Evolutionary conservation across 2,329 filamentous ascomycete species (phyloP).

Genomic region (Ophiosphaerella narmari): DNA sequence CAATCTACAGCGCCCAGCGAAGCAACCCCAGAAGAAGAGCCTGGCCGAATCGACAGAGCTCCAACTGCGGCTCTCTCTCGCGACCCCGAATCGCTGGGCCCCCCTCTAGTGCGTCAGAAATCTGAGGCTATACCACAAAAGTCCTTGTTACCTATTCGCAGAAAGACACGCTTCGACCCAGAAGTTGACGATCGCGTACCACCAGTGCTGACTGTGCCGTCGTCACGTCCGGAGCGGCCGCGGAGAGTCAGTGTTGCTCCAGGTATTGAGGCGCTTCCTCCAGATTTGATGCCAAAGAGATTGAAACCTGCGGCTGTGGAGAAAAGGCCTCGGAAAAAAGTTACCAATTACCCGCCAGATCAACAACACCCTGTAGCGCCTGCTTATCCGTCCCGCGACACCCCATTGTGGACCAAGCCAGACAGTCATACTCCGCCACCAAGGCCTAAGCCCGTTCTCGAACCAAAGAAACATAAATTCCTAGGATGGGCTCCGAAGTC

Average conservation of each 20-base stretch:
- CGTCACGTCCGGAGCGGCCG: slow-evolving; percentile 1
- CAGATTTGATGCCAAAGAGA: slow-evolving; percentile 2
- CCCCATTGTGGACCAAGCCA: slow-evolving; percentile 26
- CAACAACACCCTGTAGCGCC: slow-evolving; percentile 30
- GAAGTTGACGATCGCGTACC: slow-evolving; percentile 6
- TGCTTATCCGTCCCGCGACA: slow-evolving; percentile 28
- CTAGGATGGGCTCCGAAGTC: slow-evolving; percentile 11
- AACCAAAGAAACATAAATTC: slow-evolving; percentile 14
- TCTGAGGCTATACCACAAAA: not conserved
- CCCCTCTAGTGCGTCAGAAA: not conserved
- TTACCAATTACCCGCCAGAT: slow-evolving; percentile 15
- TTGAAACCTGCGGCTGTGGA: slow-evolving; percentile 2
- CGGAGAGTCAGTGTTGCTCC: slow-evolving; percentile 20
- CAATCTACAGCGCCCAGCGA: slow-evolving; percentile 6
- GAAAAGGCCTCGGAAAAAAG: slow-evolving; percentile 13
- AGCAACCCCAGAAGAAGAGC: slow-evolving; percentile 9
- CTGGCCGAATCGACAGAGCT: slow-evolving; percentile 7
- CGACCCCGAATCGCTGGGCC: slow-evolving; percentile 14
- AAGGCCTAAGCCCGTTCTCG: slow-evolving; percentile 4
- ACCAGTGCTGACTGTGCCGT: slow-evolving; percentile 3
- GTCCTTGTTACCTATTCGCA: not conserved
- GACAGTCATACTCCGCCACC: slow-evolving; percentile 20
- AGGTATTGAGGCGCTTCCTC: slow-evolving; percentile 16
- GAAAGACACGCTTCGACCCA: not conserved
- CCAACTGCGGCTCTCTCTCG: slow-evolving; percentile 9